A percentile compares a stretch with the other conserved stretches of the same genome.
Evolutionary conservation across 1,284 basidiomycete genomes (phyloP).

Genomic region (Amylostereum areolatum): DNA sequence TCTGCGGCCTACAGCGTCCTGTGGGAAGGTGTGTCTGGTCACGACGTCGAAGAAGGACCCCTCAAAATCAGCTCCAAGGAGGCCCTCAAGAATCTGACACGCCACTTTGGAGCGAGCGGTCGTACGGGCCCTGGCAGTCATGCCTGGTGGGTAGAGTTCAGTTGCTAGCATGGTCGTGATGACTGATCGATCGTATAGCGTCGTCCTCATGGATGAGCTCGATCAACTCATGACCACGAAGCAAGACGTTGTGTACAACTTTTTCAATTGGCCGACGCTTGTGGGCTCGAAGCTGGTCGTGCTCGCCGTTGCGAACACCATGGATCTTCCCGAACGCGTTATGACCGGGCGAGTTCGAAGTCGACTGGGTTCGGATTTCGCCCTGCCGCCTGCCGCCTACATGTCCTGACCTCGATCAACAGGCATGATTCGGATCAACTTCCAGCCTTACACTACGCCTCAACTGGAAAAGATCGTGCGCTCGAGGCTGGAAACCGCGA

Average conservation of each 20-base stretch:
- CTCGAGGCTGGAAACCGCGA: slow-evolving; percentile 64
- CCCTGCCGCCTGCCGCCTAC: not conserved
- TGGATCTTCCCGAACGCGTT: slow-evolving; percentile 94
- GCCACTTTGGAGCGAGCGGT: slow-evolving; percentile 51
- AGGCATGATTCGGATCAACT: slow-evolving; percentile 96
- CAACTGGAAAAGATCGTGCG: slow-evolving; percentile 87
- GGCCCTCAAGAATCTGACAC: slow-evolving; percentile 59
- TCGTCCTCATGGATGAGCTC: slow-evolving; percentile 97
- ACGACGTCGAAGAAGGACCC: slow-evolving; percentile 60
- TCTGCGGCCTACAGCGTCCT: slow-evolving; percentile 82
- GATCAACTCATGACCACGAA: slow-evolving; percentile 95
- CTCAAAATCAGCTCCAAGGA: slow-evolving; percentile 66
- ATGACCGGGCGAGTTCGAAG: slow-evolving; percentile 91
- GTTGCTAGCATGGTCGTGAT: not conserved
- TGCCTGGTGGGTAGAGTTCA: slow-evolving; percentile 49
- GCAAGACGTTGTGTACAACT: slow-evolving; percentile 98
- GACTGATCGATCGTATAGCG: slow-evolving; percentile 39
- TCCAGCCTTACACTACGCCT: slow-evolving; percentile 81
- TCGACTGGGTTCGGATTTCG: slow-evolving; percentile 64
- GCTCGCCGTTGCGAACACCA: slow-evolving; percentile 96
- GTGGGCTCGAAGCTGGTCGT: slow-evolving; percentile 86
- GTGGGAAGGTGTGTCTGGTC: slow-evolving; percentile 84
- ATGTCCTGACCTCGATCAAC: slow-evolving; percentile 1
- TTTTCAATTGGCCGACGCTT: slow-evolving; percentile 98
- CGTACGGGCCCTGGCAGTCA: slow-evolving; percentile 61